phyloP scores from a whole-genome alignment of 1,284 basidiomycete genomes.

The Puccinia brachypodii region DNA sequence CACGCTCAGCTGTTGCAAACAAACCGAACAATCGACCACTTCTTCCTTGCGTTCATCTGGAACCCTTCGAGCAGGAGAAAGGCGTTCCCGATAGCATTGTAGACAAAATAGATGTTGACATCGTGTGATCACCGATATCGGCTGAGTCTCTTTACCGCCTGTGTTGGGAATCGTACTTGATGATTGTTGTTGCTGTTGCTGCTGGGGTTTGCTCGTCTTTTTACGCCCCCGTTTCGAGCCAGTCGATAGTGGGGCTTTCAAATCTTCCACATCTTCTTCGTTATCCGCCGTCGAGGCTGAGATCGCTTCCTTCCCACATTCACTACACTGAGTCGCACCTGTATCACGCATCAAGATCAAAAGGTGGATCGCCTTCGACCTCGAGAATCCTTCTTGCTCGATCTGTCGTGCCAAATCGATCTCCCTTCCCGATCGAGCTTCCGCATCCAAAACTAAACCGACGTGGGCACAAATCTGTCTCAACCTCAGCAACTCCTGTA shows the following conservation, averaged over 20 bases:
- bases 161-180: neutral
- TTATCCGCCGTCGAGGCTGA: conserved; percentile 57
- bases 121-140: conserved; percentile 66
- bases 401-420: conserved; percentile 68
- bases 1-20: neutral
- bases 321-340: conserved; percentile 79
- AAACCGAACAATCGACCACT: conserved; percentile 34
- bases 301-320: conserved; percentile 78
- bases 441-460: conserved; percentile 68
- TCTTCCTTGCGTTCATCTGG: neutral
- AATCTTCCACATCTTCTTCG: conserved; percentile 53
- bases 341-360: conserved; percentile 79
- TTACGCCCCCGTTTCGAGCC: conserved; percentile 1
- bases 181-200: neutral
- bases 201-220: neutral
- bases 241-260: conserved; percentile 26
- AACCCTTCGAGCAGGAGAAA: neutral
- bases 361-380: conserved; percentile 71
- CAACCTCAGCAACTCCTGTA: conserved; percentile 90
- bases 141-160: neutral
- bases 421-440: conserved; percentile 55
- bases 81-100: conserved; percentile 50
- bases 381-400: conserved; percentile 74
- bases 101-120: conserved; percentile 83
- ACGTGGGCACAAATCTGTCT: conserved; percentile 97